Evolutionary conservation across 2,329 filamentous ascomycete species (phyloP).

Genomic region (Fusarium humuli): DNA sequence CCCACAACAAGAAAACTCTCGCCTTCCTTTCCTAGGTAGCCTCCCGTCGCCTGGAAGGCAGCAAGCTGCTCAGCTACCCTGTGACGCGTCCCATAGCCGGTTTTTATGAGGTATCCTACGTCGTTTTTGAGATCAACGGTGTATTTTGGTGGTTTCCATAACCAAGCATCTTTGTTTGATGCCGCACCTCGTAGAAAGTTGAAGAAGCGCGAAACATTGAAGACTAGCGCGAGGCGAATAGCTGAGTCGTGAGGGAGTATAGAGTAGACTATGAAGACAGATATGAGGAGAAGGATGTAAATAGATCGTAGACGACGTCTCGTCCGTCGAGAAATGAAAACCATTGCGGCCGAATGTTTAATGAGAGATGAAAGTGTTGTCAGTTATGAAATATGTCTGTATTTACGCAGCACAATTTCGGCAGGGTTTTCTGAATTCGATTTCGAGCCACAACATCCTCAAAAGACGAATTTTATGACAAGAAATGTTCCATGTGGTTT

Average conservation of each 20-base stretch:
- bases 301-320: slow-evolving; percentile 47
- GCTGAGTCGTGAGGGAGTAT: slow-evolving; percentile 51
- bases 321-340: slow-evolving; percentile 43
- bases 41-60: slow-evolving; percentile 53
- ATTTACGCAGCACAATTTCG: slow-evolving; percentile 8
- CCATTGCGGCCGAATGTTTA: slow-evolving; percentile 25
- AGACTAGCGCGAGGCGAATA: slow-evolving; percentile 50
- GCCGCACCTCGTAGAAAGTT: slow-evolving; percentile 47
- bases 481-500: neutral
- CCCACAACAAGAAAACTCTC: slow-evolving; percentile 61
- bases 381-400: slow-evolving; percentile 8
- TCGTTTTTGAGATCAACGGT: slow-evolving; percentile 60
- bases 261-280: slow-evolving; percentile 44
- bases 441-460: slow-evolving; percentile 20
- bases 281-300: slow-evolving; percentile 41
- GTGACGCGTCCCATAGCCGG: slow-evolving; percentile 65
- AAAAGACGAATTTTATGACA: neutral
- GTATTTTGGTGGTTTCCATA: slow-evolving; percentile 53
- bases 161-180: slow-evolving; percentile 56
- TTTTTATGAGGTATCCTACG: slow-evolving; percentile 65
- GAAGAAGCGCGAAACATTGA: slow-evolving; percentile 50
- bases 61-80: slow-evolving; percentile 61
- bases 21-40: slow-evolving; percentile 53
- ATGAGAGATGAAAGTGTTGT: slow-evolving; percentile 4
- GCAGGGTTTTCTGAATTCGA: neutral